Evolutionary conservation across 805 yeast species (phyloP), one percentile per base, ranked within the genome.

Genomic region (Myxozyma kluyveri): DNA sequence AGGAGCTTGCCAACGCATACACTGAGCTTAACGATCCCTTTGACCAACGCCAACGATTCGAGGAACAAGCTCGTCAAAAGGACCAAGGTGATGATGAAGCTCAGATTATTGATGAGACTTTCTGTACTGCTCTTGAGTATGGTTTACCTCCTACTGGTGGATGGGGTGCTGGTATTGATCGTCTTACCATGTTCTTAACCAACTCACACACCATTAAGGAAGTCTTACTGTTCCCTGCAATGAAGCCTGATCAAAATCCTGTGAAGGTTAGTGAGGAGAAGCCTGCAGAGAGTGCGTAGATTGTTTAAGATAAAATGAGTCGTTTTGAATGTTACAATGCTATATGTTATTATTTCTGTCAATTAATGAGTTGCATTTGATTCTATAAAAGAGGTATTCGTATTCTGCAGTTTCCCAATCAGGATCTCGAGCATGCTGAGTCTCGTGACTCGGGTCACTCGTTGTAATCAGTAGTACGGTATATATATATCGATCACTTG

Each of bases 131-230:
- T 62, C 81, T 91, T 67, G 99, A 91, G 77, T 91, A 88, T 72
- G 99, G 98, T 74, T 80, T 91, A 67, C 99, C 99, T 55, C 99
- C 99, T 66, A 93, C 98, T 64, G 98, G 95, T 72, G 99, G 99
- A 64, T 91, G 98, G 98, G 99, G 99, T 65, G 85, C 96, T 75
- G 99, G 99, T 80, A 90, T 91, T 63, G 99, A 91, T 75, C 86
- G 99, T 79, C 71, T 91, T 68, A 89, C 96, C 68, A 91, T 91
- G 99, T 93, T 93, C 78, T 81, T 93, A 76, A 93, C 98, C 57
- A 83, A 93, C 74, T 87, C 96, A 53, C 86, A 89, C 78, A 87
- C 96, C 63, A 91, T 91, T 68, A 88, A 96, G 83, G 99, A 91
- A 77, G 98, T 91, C 44, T 78, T 91, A 64, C 76, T 93, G 72